Evolutionary conservation across 2,329 filamentous ascomycete species (phyloP), one percentile per base, ranked within the genome.

Genomic region (Exophiala spinifera): DNA sequence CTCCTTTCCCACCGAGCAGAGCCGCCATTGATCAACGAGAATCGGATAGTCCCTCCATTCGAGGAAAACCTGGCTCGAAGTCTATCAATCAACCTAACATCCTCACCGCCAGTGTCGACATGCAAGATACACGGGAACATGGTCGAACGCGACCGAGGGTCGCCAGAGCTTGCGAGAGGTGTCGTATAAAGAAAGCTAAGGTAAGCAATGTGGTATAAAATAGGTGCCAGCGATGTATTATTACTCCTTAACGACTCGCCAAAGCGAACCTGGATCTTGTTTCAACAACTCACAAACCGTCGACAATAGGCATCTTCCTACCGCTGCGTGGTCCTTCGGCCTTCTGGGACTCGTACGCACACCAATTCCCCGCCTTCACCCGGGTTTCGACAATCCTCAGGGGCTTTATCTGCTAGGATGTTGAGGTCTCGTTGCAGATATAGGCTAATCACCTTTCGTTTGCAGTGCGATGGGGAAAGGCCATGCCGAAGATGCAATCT

Each of bases 401-500:
- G 28, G 7, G 3, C 10, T 31, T 5, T 3, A 31, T 3, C 8
- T 31, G 28, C 28, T 11, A 10, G 28, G 28, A 39, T n/a, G 15
- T 15, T 19, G 14, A n/a, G 11, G 36, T 19, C 36, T 19, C 3
- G 36, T 19, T 15, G 36, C 14, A 17, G 14, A 15, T 39, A 15
- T 19, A 15, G 36, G 36, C 36, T 39, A 19, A 39, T 19, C 36
- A 39, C 36, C 17, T 39, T n/a, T 39, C 36, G 11, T 39, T 34
- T 37, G 28, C 28, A 53, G 54, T 57, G 55, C 21, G 51, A 57
- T 21, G 55, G 55, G 20, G 55, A 53, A 43, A 57, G 47, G 40
- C 55, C 55, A 39, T 57, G 55, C 48, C 42, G 42, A 34, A 53
- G 55, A 44, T 57, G 55, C 47, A 55, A 57, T 34, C 44, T 57